Percentiles rank a stretch among this genome's conserved stretches.
Conservation (phyloP, 352 stramenopile species). For the Pythium aquatile region DNA sequence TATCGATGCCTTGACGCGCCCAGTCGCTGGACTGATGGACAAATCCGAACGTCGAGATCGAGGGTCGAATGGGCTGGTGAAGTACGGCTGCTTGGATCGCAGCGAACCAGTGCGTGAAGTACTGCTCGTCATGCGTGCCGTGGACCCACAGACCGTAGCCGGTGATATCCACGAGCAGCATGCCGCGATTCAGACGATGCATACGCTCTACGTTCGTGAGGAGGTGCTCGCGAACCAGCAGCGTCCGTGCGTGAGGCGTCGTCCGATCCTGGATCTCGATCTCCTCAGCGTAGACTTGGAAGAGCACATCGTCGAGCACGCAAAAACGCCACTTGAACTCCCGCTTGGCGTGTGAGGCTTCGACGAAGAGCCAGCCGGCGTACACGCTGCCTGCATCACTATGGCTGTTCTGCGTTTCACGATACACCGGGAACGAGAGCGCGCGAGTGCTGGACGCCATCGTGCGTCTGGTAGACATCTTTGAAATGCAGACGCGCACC, state of each 20-base stretch:
- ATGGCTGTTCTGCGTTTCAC: conserved; percentile 12
- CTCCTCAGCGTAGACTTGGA: conserved; percentile 27
- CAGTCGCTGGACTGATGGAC: conserved; percentile 17
- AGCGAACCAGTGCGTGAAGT: conserved; percentile 42
- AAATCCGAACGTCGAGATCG: conserved; percentile 23
- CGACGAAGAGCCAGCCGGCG: conserved; percentile 40
- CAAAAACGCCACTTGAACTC: conserved; percentile 43
- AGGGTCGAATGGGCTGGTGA: conserved; percentile 4
- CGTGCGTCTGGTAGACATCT: too few relatives aligned
- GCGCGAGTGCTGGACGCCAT: conserved; percentile 2
- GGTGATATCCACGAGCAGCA: conserved; percentile 33
- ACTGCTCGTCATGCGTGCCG: conserved; percentile 27
- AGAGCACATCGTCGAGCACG: conserved; percentile 35
- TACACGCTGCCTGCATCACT: conserved; percentile 17
- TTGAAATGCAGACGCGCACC: too few relatives aligned
- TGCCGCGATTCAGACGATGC: conserved; percentile 40
- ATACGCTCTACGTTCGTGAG: conserved; percentile 39
- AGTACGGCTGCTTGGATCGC: conserved; percentile 26
- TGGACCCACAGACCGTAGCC: conserved; percentile 39
- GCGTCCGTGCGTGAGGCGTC: background rate
- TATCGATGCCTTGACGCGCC: too few relatives aligned
- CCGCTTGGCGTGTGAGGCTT: conserved; percentile 28
- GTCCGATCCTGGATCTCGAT: conserved; percentile 9
- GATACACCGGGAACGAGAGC: conserved; percentile 16
- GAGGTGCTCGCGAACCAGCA: conserved; percentile 10